Percentiles rank a stretch among this genome's conserved stretches.
These are phyloP conservation scores for Arachnopeziza araneosa DNA, from an alignment of 2,329 filamentous ascomycete genomes.

Conservation along the genomic window DNA sequence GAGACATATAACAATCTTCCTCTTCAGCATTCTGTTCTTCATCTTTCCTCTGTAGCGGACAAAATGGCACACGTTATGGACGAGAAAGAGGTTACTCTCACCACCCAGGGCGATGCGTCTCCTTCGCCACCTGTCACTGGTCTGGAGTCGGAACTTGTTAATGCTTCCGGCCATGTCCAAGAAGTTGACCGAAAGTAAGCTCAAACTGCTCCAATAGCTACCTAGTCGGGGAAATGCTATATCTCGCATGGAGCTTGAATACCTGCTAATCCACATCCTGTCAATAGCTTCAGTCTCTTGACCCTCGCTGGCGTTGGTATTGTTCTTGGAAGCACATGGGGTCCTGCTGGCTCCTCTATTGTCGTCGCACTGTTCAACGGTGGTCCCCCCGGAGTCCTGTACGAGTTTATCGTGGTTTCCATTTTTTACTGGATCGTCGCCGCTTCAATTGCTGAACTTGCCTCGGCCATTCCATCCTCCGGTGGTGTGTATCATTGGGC, in stretches of 20 bases:
- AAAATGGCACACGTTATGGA: neutral
- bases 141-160: neutral
- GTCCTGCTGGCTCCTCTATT: conserved; percentile 38
- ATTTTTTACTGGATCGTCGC: conserved; percentile 45
- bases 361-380: conserved; percentile 51
- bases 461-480: conserved; percentile 37
- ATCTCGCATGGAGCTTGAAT: neutral
- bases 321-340: conserved; percentile 38
- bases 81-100: neutral
- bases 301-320: conserved; percentile 39
- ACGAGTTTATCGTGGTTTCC: conserved; percentile 49
- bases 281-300: conserved; percentile 24
- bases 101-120: neutral
- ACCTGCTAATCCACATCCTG: neutral
- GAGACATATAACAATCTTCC: neutral
- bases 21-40: neutral
- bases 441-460: conserved; percentile 45
- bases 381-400: conserved; percentile 53
- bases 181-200: neutral
- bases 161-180: neutral
- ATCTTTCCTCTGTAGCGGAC: neutral
- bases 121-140: neutral
- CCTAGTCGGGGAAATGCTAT: neutral
- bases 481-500: conserved; percentile 46
- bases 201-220: neutral